A percentile compares a stretch with the other conserved stretches of the same genome.
Conservation (phyloP, 257 asterid species). For the Nicotiana otophora region DNA sequence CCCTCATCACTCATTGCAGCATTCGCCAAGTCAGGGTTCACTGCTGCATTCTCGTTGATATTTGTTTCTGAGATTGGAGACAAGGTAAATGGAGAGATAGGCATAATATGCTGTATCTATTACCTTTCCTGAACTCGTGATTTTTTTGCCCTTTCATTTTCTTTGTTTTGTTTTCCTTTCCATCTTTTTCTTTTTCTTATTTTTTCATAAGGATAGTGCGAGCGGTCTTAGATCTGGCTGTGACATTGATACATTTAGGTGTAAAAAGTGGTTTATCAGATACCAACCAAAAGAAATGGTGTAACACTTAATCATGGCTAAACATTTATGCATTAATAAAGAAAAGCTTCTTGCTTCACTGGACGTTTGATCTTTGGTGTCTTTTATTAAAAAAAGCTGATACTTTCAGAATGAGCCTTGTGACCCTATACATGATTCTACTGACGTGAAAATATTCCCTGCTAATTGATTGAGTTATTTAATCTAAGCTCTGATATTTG, state of each 20-base stretch:
- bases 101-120: neutral
- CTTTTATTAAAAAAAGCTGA: neutral
- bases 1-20: slow-evolving; percentile 70
- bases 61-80: slow-evolving; percentile 95
- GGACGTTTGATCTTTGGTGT: neutral
- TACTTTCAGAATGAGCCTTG: neutral
- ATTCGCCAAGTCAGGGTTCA: slow-evolving; percentile 82
- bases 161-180: neutral
- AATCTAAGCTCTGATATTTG: neutral
- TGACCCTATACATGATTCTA: neutral
- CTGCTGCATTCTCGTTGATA: slow-evolving; percentile 89
- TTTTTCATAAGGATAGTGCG: neutral
- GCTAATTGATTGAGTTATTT: neutral
- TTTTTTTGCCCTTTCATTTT: neutral
- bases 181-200: neutral
- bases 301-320: neutral
- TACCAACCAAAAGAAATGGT: neutral
- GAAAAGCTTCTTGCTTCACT: no score
- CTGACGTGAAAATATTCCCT: neutral
- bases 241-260: neutral
- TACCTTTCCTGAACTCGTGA: neutral
- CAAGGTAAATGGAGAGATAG: slow-evolving; percentile 47
- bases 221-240: neutral
- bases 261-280: neutral
- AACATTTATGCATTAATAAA: neutral